phyloP scores from a whole-genome alignment of 2,329 filamentous ascomycete genomes.

The Penicillium hordei region DNA sequence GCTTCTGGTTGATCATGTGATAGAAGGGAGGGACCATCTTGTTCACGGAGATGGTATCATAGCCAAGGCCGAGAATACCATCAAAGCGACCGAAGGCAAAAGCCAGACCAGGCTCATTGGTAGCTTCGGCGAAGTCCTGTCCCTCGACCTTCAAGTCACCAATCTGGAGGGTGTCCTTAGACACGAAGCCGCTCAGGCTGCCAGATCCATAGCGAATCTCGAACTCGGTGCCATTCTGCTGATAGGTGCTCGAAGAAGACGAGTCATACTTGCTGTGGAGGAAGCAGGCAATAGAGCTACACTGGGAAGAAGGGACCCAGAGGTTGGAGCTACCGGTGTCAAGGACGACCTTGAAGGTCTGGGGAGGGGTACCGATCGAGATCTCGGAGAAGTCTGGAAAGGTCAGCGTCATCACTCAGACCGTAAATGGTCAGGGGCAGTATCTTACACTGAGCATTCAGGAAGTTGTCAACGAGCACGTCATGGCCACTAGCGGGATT shows the following conservation, averaged over 20 bases:
- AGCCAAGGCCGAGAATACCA: constrained; percentile 92
- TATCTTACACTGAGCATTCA: constrained; percentile 93
- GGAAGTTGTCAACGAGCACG: constrained; percentile 92
- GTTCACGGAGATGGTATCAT: constrained; percentile 96
- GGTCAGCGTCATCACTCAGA: constrained; percentile 10
- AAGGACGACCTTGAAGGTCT: constrained; percentile 96
- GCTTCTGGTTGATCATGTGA: constrained; percentile 85
- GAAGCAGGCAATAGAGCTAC: constrained; percentile 96
- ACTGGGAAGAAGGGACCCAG: constrained; percentile 91
- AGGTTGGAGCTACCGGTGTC: constrained; percentile 99
- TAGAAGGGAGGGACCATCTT: constrained; percentile 93
- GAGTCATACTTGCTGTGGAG: constrained; percentile 97
- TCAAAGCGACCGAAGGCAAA: constrained; percentile 98
- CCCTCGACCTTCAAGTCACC: constrained; percentile 84
- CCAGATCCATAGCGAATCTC: constrained; percentile 96
- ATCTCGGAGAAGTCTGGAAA: constrained; percentile 94
- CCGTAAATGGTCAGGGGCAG: background rate
- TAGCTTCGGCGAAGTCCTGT: constrained; percentile 96
- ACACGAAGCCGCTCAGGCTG: constrained; percentile 89
- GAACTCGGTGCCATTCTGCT: constrained; percentile 89
- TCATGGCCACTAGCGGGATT: constrained; percentile 68
- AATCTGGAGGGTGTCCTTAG: constrained; percentile 80
- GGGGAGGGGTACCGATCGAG: constrained; percentile 83
- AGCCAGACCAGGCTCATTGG: constrained; percentile 89
- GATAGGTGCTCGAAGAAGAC: constrained; percentile 81